Base-by-base conservation (phyloP, 2,329 filamentous ascomycete genomes). In the Colletotrichum agaves region DNA sequence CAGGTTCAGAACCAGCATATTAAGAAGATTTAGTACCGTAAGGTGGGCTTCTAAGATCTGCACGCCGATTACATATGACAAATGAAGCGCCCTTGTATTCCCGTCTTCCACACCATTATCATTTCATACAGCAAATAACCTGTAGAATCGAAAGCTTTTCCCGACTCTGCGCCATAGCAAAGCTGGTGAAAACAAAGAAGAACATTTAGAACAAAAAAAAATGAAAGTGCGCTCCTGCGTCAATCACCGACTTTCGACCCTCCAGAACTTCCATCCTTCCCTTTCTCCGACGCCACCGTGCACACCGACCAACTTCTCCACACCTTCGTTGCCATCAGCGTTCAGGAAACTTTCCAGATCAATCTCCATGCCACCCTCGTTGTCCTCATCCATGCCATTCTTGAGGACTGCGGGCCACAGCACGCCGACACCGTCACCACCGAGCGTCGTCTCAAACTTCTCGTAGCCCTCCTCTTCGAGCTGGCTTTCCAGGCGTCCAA, bases 361-460 rank as follows among this genome's bases (percentile, higher is more conserved):
- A 74, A 99, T 98, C 80, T 98, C 94, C 82, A 96, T 93, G 23
- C 93, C 93, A 37, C 93, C 93, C 71, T 93, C 88, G 0, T 88
- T 84, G 71, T 93, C 91, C 74, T 93, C 91, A 41, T 91, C 89
- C n/a, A 87, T 88, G 5, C 91, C 93, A 69, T 97, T 97, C 77
- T 93, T 93, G 27, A 98, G 83, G 0, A 98, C 91, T 0, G 96
- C 96, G 1, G 96, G 96, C 89, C 93, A 97, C 4, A 99, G 85
- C 2, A 99, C 93, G 41, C 96, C 96, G 1, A 99, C 93, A 12
- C 96, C 96, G 74, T 98, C 93, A 43, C 95, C 94, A 4, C 94
- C 96, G 0, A 99, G 87, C 0, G 93, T 98, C 0, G 94, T 96
- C 78, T 94, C 88, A 74, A 97, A 98, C 73, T 91, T 91, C 73